phyloP scores from a whole-genome alignment of 2,329 filamentous ascomycete genomes.

The Xylaria sp. region DNA sequence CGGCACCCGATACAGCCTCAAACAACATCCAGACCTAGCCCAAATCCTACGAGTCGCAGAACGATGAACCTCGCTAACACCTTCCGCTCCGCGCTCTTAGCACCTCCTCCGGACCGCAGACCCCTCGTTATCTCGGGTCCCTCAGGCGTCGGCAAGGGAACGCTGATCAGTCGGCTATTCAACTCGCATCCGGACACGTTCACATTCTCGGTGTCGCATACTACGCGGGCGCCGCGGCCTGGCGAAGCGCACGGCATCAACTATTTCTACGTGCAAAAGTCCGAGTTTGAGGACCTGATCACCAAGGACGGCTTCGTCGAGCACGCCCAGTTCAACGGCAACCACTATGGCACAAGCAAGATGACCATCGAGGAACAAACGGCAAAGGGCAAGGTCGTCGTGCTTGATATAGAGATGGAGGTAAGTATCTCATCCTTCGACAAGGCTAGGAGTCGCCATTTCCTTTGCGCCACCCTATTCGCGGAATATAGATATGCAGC shows the following conservation, averaged over 20 bases:
- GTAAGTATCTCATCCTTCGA: conserved; percentile 53
- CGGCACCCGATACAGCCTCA: background rate
- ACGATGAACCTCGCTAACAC: conserved; percentile 15
- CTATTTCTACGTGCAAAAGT: conserved; percentile 80
- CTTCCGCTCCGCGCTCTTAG: conserved; percentile 21
- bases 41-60: background rate
- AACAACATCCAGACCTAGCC: background rate
- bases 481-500: background rate
- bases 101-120: conserved; percentile 58
- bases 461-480: background rate
- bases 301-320: conserved; percentile 82
- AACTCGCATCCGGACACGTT: conserved; percentile 62
- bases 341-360: conserved; percentile 87
- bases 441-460: background rate
- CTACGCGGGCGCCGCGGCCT: conserved; percentile 78
- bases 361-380: conserved; percentile 80
- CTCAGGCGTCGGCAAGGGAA: conserved; percentile 83
- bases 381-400: conserved; percentile 76
- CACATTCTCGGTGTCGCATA: conserved; percentile 74
- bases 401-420: conserved; percentile 98
- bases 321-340: conserved; percentile 83
- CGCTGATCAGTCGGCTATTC: conserved; percentile 78
- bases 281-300: conserved; percentile 75
- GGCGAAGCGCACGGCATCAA: conserved; percentile 81
- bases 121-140: conserved; percentile 84